Conservation (phyloP, 1,284 basidiomycete species). For the Boletus smithii region DNA sequence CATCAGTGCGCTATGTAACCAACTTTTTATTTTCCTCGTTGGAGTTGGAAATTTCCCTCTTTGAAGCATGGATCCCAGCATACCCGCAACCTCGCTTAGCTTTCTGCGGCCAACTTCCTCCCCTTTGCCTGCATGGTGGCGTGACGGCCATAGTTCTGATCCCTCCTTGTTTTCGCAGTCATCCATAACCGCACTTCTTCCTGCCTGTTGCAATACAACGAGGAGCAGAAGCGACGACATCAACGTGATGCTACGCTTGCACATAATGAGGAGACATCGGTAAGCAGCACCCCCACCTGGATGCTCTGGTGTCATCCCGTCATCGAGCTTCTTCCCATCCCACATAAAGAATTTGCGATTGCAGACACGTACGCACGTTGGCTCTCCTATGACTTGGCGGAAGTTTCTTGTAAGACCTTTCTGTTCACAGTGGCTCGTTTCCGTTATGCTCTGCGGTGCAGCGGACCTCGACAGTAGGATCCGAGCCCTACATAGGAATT, state of each 20-base stretch:
- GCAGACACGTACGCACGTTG: conserved; percentile 21
- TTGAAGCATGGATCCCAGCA: conserved; percentile 24
- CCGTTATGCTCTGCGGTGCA: conserved; percentile 27
- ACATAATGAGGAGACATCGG: conserved; percentile 27
- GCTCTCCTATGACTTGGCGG: conserved; percentile 26
- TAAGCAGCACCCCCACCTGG: conserved; percentile 23
- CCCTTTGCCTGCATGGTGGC: conserved; percentile 33
- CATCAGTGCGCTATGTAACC: conserved; percentile 7
- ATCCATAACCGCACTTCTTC: conserved; percentile 23
- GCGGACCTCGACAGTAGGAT: conserved; percentile 18
- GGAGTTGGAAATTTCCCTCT: conserved; percentile 16
- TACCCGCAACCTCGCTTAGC: conserved; percentile 30
- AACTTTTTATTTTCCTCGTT: conserved; percentile 8
- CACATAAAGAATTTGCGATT: conserved; percentile 28
- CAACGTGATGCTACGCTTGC: conserved; percentile 32
- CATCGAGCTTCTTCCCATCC: conserved; percentile 19
- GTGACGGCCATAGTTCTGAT: conserved; percentile 23
- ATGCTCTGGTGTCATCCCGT: conserved; percentile 10
- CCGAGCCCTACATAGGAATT: conserved; percentile 19
- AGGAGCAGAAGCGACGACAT: conserved; percentile 31
- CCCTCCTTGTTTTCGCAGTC: conserved; percentile 26
- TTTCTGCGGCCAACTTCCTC: conserved; percentile 27
- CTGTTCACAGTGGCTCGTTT: conserved; percentile 17
- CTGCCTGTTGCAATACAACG: conserved; percentile 26
- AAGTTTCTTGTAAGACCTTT: conserved; percentile 24